Conservation (phyloP, 768 basidiomycete species). For the Tricholoma saponaceum region DNA sequence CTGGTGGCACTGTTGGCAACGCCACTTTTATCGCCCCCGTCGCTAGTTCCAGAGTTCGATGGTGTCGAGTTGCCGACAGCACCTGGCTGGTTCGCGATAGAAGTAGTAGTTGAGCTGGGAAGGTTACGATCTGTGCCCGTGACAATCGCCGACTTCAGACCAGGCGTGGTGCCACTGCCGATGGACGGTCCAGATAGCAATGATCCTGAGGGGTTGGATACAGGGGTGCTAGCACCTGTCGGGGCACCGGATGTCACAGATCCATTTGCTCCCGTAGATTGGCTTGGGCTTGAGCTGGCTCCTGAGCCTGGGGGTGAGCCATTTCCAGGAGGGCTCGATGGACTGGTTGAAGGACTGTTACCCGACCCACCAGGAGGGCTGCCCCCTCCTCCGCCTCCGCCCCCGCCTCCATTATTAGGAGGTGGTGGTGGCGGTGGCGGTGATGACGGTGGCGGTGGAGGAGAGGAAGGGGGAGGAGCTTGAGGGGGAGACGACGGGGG, state of each 20-base stretch:
- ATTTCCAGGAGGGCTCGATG: conserved; percentile 1
- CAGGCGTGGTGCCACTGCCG: background rate
- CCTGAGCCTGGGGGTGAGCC: conserved; percentile 1
- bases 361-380: conserved; percentile 1
- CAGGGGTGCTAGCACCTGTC: background rate
- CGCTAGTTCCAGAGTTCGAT: background rate
- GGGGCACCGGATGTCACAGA: background rate
- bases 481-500: conserved; percentile 10
- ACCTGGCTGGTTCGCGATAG: background rate
- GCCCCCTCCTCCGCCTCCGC: conserved; percentile 6
- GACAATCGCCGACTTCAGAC: background rate
- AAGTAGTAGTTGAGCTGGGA: conserved; percentile 4
- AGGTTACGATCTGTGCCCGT: background rate
- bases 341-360: background rate
- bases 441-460: conserved; percentile 8
- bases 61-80: conserved; percentile 1
- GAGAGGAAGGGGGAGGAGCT: conserved; percentile 3
- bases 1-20: background rate
- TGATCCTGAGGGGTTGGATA: background rate
- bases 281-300: background rate
- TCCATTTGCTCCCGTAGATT: background rate
- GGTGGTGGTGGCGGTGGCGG: conserved; percentile 2
- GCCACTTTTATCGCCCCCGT: conserved; percentile 6
- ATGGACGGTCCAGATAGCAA: background rate
- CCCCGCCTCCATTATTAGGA: conserved; percentile 7